A percentile compares a stretch with the other conserved stretches of the same genome.
phyloP scores from a whole-genome alignment of 176 grass and related monocot genomes.

The Musa troglodytarum region DNA sequence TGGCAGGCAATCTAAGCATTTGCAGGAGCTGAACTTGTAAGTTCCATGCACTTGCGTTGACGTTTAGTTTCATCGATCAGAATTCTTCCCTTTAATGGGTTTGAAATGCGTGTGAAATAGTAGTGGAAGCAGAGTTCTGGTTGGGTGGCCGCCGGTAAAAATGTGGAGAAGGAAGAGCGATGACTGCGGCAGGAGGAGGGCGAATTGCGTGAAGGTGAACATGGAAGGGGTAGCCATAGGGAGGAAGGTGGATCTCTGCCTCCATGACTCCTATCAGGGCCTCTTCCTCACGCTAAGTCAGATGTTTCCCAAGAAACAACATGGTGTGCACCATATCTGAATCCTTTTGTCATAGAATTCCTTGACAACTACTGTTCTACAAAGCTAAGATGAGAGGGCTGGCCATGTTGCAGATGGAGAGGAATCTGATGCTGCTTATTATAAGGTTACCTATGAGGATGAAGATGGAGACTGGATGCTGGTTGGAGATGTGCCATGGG shows the following conservation, averaged over 20 bases:
- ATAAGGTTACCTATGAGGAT: conserved; percentile 53
- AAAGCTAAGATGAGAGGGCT: background rate
- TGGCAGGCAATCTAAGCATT: background rate
- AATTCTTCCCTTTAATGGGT: too few relatives aligned
- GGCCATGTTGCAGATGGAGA: conserved; percentile 9
- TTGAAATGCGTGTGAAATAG: too few relatives aligned
- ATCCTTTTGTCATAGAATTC: background rate
- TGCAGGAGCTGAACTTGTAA: conserved; percentile 21
- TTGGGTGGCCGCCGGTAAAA: conserved; percentile 78
- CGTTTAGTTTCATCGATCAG: background rate
- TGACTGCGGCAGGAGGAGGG: background rate
- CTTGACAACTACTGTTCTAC: background rate
- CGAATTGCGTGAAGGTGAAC: conserved; percentile 61
- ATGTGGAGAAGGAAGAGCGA: conserved; percentile 1
- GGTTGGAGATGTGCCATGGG: conserved; percentile 67
- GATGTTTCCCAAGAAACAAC: conserved; percentile 46
- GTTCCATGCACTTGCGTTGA: background rate
- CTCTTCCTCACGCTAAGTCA: conserved; percentile 39
- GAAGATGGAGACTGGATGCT: conserved; percentile 66
- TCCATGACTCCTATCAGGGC: conserved; percentile 40
- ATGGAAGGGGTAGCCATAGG: conserved; percentile 76
- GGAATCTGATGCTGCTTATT: background rate
- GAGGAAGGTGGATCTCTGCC: conserved; percentile 60
- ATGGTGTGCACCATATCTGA: conserved; percentile 1
- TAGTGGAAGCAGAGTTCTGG: conserved; percentile 12